Evolutionary conservation across 495 filamentous ascomycete genomes (phyloP).

Genomic region (Xylona heveae): DNA sequence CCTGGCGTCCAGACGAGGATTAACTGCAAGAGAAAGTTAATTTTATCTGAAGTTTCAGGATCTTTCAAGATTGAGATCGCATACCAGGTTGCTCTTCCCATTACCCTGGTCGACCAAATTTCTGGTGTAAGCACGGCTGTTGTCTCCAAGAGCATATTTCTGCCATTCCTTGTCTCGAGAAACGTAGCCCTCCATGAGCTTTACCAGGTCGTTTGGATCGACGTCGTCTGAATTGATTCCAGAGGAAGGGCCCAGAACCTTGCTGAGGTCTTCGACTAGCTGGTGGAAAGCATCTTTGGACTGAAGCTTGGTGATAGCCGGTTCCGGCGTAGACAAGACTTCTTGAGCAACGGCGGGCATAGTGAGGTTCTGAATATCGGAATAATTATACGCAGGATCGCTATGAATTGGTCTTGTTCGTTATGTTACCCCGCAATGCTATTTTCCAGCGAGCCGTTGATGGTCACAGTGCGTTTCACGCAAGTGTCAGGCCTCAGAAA

Average conservation of each 20-base stretch:
- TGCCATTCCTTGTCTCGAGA: constrained; percentile 49
- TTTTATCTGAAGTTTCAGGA: not conserved
- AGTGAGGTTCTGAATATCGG: no score
- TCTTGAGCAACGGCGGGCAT: constrained; percentile 4
- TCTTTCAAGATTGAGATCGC: constrained; percentile 7
- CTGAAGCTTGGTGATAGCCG: not conserved
- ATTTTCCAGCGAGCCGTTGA: no score
- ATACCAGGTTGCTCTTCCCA: constrained; percentile 73
- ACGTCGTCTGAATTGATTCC: constrained; percentile 65
- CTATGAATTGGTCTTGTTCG: no score
- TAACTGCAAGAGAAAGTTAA: constrained; percentile 25
- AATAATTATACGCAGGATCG: no score
- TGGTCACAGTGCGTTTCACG: no score
- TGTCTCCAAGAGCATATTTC: constrained; percentile 44
- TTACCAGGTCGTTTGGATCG: constrained; percentile 41
- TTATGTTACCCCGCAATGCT: no score
- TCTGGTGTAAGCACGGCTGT: constrained; percentile 49
- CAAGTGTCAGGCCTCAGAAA: no score
- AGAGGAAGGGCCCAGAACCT: constrained; percentile 50
- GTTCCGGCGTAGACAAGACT: not conserved
- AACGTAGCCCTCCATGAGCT: constrained; percentile 47
- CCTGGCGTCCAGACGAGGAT: constrained; percentile 86
- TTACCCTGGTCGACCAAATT: constrained; percentile 84
- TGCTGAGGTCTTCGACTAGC: constrained; percentile 51
- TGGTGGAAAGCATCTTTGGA: constrained; percentile 33